phyloP scores from a whole-genome alignment of 176 grass and related monocot species.

The Stipa capillata region DNA sequence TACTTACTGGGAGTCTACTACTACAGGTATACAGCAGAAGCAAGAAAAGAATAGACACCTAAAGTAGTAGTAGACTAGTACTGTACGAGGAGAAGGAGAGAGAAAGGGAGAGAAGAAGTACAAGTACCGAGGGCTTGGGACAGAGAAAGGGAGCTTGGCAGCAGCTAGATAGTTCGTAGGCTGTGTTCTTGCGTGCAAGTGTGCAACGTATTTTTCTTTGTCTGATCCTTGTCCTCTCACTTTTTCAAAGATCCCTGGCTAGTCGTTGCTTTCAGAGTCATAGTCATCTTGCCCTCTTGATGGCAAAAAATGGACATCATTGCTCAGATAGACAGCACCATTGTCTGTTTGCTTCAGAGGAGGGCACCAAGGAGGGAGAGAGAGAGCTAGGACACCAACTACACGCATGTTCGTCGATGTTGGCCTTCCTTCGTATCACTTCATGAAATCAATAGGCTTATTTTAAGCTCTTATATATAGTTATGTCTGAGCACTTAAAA shows the following conservation, averaged over 20 bases:
- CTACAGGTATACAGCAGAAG: constrained; percentile 7
- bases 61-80: background rate
- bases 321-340: constrained; percentile 28
- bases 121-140: too few species aligned
- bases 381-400: too few species aligned
- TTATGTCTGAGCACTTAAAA: too few species aligned
- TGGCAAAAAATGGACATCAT: constrained; percentile 46
- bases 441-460: too few species aligned
- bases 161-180: background rate
- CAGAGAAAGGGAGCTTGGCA: too few species aligned
- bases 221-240: constrained; percentile 9
- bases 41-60: constrained; percentile 34
- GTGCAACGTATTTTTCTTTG: constrained; percentile 15
- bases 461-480: too few species aligned
- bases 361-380: too few species aligned
- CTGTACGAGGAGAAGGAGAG: background rate
- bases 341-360: constrained; percentile 19
- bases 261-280: constrained; percentile 56
- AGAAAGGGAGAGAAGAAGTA: too few species aligned
- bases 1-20: constrained; percentile 15
- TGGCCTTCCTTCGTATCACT: too few species aligned
- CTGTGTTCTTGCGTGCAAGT: constrained; percentile 28
- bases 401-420: too few species aligned
- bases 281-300: constrained; percentile 43
- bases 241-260: constrained; percentile 20